Base-by-base conservation (phyloP, 495 filamentous ascomycete genomes). In the Physcia stellaris region DNA sequence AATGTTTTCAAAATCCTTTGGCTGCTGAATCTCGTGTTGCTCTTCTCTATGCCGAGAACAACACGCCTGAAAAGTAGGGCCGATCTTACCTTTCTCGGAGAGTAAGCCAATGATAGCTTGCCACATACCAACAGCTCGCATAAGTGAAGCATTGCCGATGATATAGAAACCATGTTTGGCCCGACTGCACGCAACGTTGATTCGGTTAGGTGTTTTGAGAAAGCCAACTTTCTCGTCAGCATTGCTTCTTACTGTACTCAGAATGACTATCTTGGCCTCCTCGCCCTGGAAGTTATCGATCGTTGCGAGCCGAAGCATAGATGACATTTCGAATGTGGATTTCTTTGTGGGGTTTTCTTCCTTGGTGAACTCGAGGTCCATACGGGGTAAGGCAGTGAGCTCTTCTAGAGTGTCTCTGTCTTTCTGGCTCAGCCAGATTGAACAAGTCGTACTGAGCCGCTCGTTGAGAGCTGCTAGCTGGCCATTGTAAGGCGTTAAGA, bases 121-220 rank as follows among this genome's bases (percentile, higher is more conserved):
- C 83, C 81, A 87, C 79, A 87, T 86, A 0, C 50, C 46, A 2
- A 83, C 66, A 34, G 55, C 48, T 0, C 37, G 42, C 34, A 67
- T 71, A 0, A 79, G 73, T 17, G 60, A 44, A 5, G 68, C 43
- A 57, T 86, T 80, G 11, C 83, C 80, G 36, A 87, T 71, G 19
- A 88, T 68, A 49, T 83, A 88, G 73, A 88, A 82, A 10, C 83
- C 81, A 51, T 88, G 69, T 44, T 75, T 65, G 2, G 83, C 83
- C 12, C 83, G 75, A 40, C 55, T 73, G 6, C 85, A 62, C 0
- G 82, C 61, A 0, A 87, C 82, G 41, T 88, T 88, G 50, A 88
- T 84, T 1, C 83, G 63, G 48, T 87, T 86, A 2, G 67, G 59
- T 3, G 77, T 80, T 40, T 68, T 70, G 16, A 88, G 59, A 40